These are phyloP conservation scores for Tylopilus sp. DNA, from an alignment of 1,284 basidiomycete genomes.

Conservation along the genomic window DNA sequence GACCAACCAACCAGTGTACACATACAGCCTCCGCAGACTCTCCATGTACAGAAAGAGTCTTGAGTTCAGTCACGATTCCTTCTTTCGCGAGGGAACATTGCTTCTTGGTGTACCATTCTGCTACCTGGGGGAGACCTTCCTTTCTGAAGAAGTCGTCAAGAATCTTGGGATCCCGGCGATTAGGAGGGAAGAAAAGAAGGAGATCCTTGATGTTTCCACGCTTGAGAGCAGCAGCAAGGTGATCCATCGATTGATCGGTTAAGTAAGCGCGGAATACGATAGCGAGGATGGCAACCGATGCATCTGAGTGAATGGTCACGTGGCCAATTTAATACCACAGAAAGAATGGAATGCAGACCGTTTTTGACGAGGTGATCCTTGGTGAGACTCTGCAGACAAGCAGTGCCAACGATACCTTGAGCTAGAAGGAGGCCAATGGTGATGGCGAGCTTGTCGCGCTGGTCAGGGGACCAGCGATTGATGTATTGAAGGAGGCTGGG, in stretches of 20 bases:
- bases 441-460: conserved; percentile 80
- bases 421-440: conserved; percentile 80
- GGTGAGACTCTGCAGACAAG: conserved; percentile 77
- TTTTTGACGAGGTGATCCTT: conserved; percentile 97
- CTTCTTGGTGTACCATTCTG: conserved; percentile 90
- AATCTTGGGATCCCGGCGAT: conserved; percentile 68
- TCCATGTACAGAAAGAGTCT: conserved; percentile 54
- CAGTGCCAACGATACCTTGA: conserved; percentile 74
- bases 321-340: neutral
- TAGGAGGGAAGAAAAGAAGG: conserved; percentile 80
- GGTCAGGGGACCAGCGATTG: conserved; percentile 72
- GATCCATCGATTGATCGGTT: conserved; percentile 79
- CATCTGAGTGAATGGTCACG: conserved; percentile 44
- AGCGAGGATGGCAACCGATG: conserved; percentile 75
- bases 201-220: conserved; percentile 85
- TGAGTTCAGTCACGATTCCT: conserved; percentile 59
- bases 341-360: conserved; percentile 42
- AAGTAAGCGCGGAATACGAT: conserved; percentile 81
- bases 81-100: conserved; percentile 75
- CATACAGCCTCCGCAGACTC: conserved; percentile 63
- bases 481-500: conserved; percentile 87
- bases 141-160: conserved; percentile 86
- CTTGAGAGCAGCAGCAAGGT: conserved; percentile 74
- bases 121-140: conserved; percentile 71
- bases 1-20: conserved; percentile 12